Base-by-base conservation (phyloP, 2,329 filamentous ascomycete genomes). In the Apiospora aurea region DNA sequence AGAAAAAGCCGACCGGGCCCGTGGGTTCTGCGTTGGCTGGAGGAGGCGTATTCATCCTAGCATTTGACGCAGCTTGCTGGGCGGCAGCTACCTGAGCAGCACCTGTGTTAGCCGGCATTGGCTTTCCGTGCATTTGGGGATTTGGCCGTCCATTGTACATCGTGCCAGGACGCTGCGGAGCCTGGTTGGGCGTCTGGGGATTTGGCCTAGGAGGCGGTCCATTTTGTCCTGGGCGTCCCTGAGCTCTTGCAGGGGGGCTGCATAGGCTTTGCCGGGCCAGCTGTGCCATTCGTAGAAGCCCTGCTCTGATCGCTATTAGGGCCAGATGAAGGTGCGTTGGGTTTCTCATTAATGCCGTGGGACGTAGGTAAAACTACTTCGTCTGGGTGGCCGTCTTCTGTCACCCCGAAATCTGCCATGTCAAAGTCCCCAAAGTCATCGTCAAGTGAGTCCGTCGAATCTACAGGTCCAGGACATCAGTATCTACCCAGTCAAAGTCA, bases 321-420 rank as follows among this genome's bases (percentile, higher is more conserved):
- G 47, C 74, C 71, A 72, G 74, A 29, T 13, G 75, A 69, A 61
- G 74, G 49, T 66, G 67, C 71, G 70, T 79, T 75, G 70, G 77
- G 73, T 75, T 76, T 79, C 67, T 81, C 77, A 71, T 77, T 75
- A 53, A 69, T 70, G 38, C 49, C 72, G 61, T 79, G 74, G 51
- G 79, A 78, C n/a, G 80, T 80, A 10, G 87, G 82, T 16, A 95
- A 81, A 43, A 88, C 82, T n/a, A 96, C 87, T 79, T 96, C 94
- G 79, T 96, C 93, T 4, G 93, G 93, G 77, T 95, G 91, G 26
- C 88, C 91, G 41, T 92, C 89, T 74, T 93, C 87, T 13, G 87
- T 83, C 10, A 93, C 91, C 68, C 88, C 90, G 78, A 95, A 94
- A 80, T 95, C 93, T 69, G 89, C 91, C 81, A 94, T 92, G 77